Base-by-base conservation (phyloP, 495 filamentous ascomycete species). In the Penicillium cataractarum region DNA sequence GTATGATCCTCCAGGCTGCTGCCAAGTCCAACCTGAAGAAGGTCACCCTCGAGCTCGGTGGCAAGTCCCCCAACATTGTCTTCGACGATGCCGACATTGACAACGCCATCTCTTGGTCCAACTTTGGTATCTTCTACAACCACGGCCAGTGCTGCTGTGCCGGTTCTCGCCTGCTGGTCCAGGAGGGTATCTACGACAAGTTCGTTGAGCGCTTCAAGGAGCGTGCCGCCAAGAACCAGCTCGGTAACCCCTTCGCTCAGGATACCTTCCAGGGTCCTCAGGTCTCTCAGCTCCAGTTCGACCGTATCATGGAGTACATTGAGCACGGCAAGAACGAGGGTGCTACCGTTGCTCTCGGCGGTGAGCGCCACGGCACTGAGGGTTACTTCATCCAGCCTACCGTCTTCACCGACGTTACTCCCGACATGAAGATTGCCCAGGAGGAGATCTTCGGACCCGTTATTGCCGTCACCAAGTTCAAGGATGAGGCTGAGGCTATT, bases 361-460 rank as follows among this genome's bases (percentile, higher is more conserved):
- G 95, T 74, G 88, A 88, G 71, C 93, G 96, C 69, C 89, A 91
- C 75, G 95, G 95, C 66, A 82, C 87, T 60, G 87, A 93, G 78
- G 94, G 94, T 67, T 98, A 92, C 87, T 98, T 97, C 84, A 97
- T 98, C 79, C 84, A 97, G 85, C 94, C 94, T 29, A 98, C 94
- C 68, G 92, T 98, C 77, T 97, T 98, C 88, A 90, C 87, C 75
- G 87, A 94, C 75, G 94, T 97, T 59, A 88, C 82, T 48, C 76
- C 84, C 61, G 85, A 96, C 76, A 97, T 98, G 94, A 97, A 96
- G 89, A 97, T 98, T 76, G 90, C 94, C 85, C 88, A 94, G 81
- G 94, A 98, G 81, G 94, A 98, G 82, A 97, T 98, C 79, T 98
- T 98, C 78, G 94, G 94, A 55, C 94, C 94, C 56, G 94, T 98